Evolutionary conservation across 495 filamentous ascomycete genomes (phyloP).

Genomic region (Parmelia sp.): DNA sequence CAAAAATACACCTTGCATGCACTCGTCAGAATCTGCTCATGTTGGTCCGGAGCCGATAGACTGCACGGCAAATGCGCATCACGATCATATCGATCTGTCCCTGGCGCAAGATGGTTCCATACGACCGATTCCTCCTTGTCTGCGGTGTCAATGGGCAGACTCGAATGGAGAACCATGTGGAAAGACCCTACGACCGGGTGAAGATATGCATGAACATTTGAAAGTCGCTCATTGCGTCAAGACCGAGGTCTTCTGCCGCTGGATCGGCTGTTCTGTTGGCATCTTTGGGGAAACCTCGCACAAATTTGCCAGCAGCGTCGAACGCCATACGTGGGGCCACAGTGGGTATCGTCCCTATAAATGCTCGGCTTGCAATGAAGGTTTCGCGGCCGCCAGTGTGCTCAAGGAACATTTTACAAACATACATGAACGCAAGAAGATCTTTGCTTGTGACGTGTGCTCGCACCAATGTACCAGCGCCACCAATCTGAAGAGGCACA

Average conservation of each 20-base stretch:
- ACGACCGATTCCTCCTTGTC: background rate
- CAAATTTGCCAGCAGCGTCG: constrained; percentile 10
- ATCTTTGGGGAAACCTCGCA: background rate
- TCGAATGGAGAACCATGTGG: constrained; percentile 3
- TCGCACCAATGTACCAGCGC: background rate
- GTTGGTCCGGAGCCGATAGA: background rate
- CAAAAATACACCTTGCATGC: background rate
- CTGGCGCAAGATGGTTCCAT: background rate
- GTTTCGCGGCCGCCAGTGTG: constrained; percentile 2
- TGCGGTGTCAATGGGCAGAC: constrained; percentile 1
- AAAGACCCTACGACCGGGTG: background rate
- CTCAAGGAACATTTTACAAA: background rate
- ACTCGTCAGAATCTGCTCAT: background rate
- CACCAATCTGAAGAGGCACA: constrained; percentile 4
- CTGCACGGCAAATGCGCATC: background rate
- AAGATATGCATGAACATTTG: constrained; percentile 12
- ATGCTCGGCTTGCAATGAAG: constrained; percentile 1
- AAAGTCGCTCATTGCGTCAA: constrained; percentile 9
- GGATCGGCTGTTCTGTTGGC: constrained; percentile 10
- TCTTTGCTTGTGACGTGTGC: background rate
- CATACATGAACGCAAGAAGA: background rate
- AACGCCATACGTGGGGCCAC: constrained; percentile 12
- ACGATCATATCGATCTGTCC: background rate
- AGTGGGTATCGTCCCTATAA: constrained; percentile 14
- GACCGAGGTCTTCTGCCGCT: constrained; percentile 9